A percentile compares a stretch with the other conserved stretches of the same genome.
These are phyloP conservation scores for Sugiyamaella xylanicola DNA, from an alignment of 1,139 yeast genomes.

Conservation along the genomic window DNA sequence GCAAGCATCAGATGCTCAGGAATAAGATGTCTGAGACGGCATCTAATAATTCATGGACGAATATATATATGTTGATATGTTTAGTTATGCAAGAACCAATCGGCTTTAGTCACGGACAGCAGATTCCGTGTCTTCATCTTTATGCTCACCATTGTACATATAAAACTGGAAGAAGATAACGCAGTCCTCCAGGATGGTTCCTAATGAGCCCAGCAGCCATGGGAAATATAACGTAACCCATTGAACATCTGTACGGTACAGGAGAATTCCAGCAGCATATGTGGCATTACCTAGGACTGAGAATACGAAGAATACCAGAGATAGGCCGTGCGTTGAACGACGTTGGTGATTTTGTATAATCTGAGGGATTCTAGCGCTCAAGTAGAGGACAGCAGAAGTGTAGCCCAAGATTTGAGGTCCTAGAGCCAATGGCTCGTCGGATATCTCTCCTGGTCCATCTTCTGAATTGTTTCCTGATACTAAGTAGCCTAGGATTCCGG, in stretches of 20 bases:
- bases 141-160: slow-evolving; percentile 43
- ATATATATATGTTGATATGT: neutral
- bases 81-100: neutral
- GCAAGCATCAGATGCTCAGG: too few species aligned
- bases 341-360: slow-evolving; percentile 69
- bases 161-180: slow-evolving; percentile 67
- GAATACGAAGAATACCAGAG: slow-evolving; percentile 71
- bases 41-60: too few species aligned
- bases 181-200: slow-evolving; percentile 69
- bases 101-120: slow-evolving; percentile 23
- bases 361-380: slow-evolving; percentile 81
- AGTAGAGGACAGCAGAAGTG: slow-evolving; percentile 65
- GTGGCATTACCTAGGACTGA: slow-evolving; percentile 77
- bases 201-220: slow-evolving; percentile 75
- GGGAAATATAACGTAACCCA: slow-evolving; percentile 66
- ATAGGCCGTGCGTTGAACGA: slow-evolving; percentile 72
- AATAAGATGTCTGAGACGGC: too few species aligned
- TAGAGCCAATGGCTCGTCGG: slow-evolving; percentile 39
- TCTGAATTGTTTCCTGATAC: slow-evolving; percentile 44
- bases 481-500: slow-evolving; percentile 67
- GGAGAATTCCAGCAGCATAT: slow-evolving; percentile 72
- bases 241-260: slow-evolving; percentile 61
- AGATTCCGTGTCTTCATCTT: slow-evolving; percentile 21
- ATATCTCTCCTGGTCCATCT: slow-evolving; percentile 33
- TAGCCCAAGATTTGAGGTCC: slow-evolving; percentile 77